Percentiles rank a stretch among this genome's conserved stretches.
Evolutionary conservation across 2,329 filamentous ascomycete species (phyloP).

Genomic region (Leptographium lundbergii): DNA sequence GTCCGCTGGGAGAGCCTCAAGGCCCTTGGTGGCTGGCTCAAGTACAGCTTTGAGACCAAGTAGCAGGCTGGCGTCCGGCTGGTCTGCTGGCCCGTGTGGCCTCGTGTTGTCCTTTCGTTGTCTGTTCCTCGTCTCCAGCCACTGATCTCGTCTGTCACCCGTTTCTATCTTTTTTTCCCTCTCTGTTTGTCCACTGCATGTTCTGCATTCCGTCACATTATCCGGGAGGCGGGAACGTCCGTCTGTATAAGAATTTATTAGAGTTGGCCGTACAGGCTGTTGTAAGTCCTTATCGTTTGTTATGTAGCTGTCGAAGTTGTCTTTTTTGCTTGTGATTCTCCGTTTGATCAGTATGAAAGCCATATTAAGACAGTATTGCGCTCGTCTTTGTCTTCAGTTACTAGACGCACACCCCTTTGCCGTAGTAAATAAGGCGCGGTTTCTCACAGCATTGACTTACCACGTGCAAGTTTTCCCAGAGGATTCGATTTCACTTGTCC

Average conservation of each 20-base stretch:
- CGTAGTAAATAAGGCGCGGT: too few relatives aligned
- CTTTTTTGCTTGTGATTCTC: not conserved
- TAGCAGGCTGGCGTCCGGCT: not conserved
- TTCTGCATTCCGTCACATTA: not conserved
- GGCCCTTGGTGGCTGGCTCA: slow-evolving; percentile 57
- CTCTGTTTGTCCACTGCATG: not conserved
- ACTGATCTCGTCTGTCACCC: not conserved
- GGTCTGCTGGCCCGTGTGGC: too few relatives aligned
- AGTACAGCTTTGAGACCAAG: slow-evolving; percentile 46
- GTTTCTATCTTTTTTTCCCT: not conserved
- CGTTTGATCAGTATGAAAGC: too few relatives aligned
- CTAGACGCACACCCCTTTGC: too few relatives aligned
- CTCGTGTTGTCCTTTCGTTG: not conserved
- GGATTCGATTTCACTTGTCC: too few relatives aligned
- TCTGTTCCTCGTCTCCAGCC: not conserved
- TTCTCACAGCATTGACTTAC: too few relatives aligned
- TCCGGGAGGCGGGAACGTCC: not conserved
- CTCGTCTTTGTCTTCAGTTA: too few relatives aligned
- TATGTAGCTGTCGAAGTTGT: not conserved
- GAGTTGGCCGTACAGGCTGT: not conserved
- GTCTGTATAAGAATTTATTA: not conserved
- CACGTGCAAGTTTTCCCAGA: too few relatives aligned
- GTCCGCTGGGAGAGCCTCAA: slow-evolving; percentile 88
- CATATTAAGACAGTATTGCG: too few relatives aligned
- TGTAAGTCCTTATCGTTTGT: not conserved